Base-by-base conservation (phyloP, 306 rosid species). In the Quercus berberidifolia region DNA sequence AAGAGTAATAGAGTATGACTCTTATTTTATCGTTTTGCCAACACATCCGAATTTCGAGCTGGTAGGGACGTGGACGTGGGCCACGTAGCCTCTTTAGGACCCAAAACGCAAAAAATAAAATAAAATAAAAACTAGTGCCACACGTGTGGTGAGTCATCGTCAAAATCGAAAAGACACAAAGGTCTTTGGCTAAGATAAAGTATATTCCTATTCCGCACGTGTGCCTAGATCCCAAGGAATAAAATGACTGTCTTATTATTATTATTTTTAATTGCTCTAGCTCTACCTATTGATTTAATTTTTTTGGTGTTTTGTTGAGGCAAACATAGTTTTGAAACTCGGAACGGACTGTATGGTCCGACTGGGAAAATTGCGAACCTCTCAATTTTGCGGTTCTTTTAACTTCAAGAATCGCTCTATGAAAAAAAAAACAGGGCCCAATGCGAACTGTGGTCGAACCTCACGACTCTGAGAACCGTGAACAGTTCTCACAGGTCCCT, bases 61-160 rank as follows among this genome's bases (percentile, higher is more conserved):
- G 80, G 62, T 63, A 81, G 33, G 78, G 89, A 87, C 84, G 81
- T 85, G 91, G 88, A 21, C 9, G 63, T 31, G 33, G 73, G 55
- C 57, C 12, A 58, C 65, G 82, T 83, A 87, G 25, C 79, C 87
- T 20, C 6, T 35, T n/a, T 12, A 4, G 18, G 6, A 20, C 15
- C 51, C 57, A 57, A 19, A 7, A 35, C 0, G 11, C 46, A 38
- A 8, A 38, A 35, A 35, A 35, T 6, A 38, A 6, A 38, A n/a
- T n/a, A 5, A 38, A 38, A 1, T 52, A 49, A n/a, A 71, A 63
- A 76, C 78, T 35, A 85, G 79, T 64, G 55, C 77, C 90, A 81
- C 77, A 83, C 91, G 92, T 92, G 97, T 86, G 83, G 83, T 62
- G 77, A 80, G 89, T 88, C 54, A 49, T 49, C 54, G 15, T 49